These are phyloP conservation scores for Phellinidium pouzarii DNA, from an alignment of 1,284 basidiomycete genomes.

Conservation along the genomic window DNA sequence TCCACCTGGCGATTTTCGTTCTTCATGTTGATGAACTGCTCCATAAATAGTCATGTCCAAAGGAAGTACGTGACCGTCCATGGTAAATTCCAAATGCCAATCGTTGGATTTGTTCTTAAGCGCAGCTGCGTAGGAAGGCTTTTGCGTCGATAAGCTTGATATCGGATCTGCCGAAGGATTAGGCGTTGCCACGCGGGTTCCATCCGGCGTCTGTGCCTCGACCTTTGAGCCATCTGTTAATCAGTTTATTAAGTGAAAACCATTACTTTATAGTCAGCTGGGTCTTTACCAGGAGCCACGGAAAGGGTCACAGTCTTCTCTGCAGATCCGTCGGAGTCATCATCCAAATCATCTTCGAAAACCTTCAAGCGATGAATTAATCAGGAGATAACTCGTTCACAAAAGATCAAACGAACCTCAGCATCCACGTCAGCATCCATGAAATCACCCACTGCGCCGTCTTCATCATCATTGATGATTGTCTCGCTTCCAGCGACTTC, in stretches of 20 bases:
- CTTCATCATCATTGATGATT: conserved; percentile 45
- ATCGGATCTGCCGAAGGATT: conserved; percentile 42
- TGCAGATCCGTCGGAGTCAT: conserved; percentile 49
- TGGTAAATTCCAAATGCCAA: conserved; percentile 94
- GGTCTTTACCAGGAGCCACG: conserved; percentile 64
- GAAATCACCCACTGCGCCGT: conserved; percentile 61
- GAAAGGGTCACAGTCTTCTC: conserved; percentile 86
- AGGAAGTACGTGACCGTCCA: conserved; percentile 79
- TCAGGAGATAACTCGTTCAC: not conserved
- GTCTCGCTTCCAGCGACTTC: conserved; percentile 45
- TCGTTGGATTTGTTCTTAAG: conserved; percentile 88
- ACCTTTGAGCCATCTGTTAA: conserved; percentile 77
- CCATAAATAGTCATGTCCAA: conserved; percentile 93
- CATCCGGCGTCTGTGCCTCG: conserved; percentile 93
- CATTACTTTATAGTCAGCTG: not conserved
- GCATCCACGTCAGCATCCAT: conserved; percentile 79
- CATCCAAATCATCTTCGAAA: conserved; percentile 68
- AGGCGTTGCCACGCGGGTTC: conserved; percentile 89
- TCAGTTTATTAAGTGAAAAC: not conserved
- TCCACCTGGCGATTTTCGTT: conserved; percentile 57
- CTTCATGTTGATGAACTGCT: conserved; percentile 86
- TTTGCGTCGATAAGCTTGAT: conserved; percentile 34
- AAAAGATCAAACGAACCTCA: conserved; percentile 35
- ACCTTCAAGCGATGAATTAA: conserved; percentile 33
- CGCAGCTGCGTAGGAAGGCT: conserved; percentile 85